phyloP scores from a whole-genome alignment of 139 green algal genomes.

The Prasinococcaceae sp. region DNA sequence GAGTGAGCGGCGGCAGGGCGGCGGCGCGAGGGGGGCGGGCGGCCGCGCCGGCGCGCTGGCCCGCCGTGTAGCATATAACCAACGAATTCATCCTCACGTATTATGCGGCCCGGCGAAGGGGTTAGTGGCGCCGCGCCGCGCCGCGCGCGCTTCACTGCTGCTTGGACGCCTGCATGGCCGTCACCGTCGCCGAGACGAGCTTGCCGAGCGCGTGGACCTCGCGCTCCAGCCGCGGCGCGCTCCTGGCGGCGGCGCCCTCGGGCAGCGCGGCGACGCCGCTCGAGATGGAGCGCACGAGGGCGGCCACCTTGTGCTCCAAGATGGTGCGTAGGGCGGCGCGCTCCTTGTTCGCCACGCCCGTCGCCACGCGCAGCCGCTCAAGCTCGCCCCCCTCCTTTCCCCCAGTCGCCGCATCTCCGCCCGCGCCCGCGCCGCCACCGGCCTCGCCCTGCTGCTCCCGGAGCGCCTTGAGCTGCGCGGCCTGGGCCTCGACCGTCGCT shows the following conservation, averaged over 20 bases:
- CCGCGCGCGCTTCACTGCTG: too few species aligned
- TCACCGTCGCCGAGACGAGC: background rate
- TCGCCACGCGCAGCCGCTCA: background rate
- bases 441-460: background rate
- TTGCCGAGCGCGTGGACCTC: conserved; percentile 2
- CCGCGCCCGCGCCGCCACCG: too few species aligned
- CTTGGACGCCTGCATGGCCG: background rate
- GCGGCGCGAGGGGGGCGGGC: too few species aligned
- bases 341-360: background rate
- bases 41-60: too few species aligned
- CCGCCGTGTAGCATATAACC: too few species aligned
- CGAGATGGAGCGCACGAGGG: background rate
- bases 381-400: background rate
- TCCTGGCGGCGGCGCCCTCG: background rate
- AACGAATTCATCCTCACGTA: too few species aligned
- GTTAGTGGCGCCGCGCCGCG: too few species aligned
- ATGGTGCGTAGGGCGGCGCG: background rate
- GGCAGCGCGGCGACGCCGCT: background rate
- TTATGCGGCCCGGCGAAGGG: too few species aligned
- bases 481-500: conserved; percentile 9
- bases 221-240: background rate
- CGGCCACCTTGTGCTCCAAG: background rate
- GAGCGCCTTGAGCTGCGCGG: background rate
- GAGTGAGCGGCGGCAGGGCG: too few species aligned
- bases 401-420: too few species aligned